Percentiles rank a stretch among this genome's conserved stretches.
These are phyloP conservation scores for Erodium texanum DNA, from an alignment of 441 rosid genomes.

Conservation along the genomic window DNA sequence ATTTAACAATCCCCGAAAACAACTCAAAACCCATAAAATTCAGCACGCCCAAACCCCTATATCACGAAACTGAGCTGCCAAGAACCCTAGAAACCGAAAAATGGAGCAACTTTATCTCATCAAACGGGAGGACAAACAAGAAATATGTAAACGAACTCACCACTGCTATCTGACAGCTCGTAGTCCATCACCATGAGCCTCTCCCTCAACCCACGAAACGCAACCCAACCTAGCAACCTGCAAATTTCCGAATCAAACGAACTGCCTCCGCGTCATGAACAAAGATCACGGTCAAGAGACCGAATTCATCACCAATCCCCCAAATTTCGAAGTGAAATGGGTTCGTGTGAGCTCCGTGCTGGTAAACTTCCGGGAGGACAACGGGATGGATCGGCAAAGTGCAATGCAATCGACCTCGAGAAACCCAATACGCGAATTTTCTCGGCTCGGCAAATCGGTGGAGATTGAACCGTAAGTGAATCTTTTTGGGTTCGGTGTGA, in stretches of 20 bases:
- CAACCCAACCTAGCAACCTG: background rate
- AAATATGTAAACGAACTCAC: constrained; percentile 36
- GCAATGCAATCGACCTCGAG: background rate
- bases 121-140: background rate
- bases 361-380: background rate
- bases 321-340: background rate
- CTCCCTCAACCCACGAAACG: constrained; percentile 19
- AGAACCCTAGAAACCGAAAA: constrained; percentile 11
- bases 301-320: background rate
- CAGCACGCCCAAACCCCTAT: background rate
- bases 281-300: background rate
- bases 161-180: constrained; percentile 72
- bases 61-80: background rate
- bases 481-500: background rate
- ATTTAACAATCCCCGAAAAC: background rate
- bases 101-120: background rate
- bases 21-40: background rate
- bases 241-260: background rate
- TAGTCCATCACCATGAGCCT: constrained; percentile 52
- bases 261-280: background rate
- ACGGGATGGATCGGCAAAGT: background rate
- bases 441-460: background rate
- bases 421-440: background rate
- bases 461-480: background rate
- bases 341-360: background rate